These are phyloP conservation scores for Salix suchowensis DNA, from an alignment of 345 rosid genomes.

Conservation along the genomic window DNA sequence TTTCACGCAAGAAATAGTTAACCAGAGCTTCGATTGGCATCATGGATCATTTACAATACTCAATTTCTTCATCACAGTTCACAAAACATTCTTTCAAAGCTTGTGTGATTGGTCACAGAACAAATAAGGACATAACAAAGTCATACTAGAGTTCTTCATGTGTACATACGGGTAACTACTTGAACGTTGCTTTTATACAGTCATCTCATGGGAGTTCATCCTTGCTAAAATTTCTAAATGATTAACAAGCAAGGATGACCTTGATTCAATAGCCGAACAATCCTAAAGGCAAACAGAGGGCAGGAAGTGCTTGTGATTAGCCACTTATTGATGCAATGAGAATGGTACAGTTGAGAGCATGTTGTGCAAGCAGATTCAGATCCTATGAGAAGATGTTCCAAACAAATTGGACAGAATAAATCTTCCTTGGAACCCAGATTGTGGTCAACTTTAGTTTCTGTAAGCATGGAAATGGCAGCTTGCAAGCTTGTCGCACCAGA, in stretches of 20 bases:
- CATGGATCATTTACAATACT: not conserved
- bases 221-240: not conserved
- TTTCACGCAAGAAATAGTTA: slow-evolving; percentile 50
- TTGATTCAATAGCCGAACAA: not conserved
- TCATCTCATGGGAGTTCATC: not conserved
- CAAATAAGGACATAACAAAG: not conserved
- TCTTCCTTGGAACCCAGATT: not conserved
- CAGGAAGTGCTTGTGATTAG: not conserved
- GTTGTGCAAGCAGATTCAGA: not conserved
- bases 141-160: not conserved
- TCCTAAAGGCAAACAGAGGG: not conserved
- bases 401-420: not conserved
- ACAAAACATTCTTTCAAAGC: not conserved
- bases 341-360: not conserved
- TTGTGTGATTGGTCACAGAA: not conserved
- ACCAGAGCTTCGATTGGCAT: not conserved
- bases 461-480: not conserved
- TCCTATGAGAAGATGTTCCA: not conserved
- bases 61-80: not conserved
- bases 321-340: too few species aligned
- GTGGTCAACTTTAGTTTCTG: not conserved
- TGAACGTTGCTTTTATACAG: not conserved
- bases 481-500: too few species aligned
- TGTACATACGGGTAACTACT: not conserved
- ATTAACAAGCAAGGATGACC: not conserved